Base-by-base conservation (phyloP, 176 grass and related monocot species). In the Cymbopogon citratus region DNA sequence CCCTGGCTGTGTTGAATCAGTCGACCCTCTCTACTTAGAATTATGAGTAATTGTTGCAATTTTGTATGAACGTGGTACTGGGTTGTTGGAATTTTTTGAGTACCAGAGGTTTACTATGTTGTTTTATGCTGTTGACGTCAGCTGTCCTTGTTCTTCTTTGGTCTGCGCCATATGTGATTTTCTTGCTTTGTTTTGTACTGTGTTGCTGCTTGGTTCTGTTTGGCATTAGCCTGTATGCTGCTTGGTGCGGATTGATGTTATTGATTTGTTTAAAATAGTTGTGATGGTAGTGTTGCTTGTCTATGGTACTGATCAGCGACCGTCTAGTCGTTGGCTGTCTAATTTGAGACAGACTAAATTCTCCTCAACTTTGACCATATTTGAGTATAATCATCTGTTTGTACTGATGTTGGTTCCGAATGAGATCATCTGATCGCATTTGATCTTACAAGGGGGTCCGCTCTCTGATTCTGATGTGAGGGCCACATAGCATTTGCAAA, bases 1-100 rank as follows among this genome's bases (percentile, higher is more conserved):
- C 24, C 24, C 24, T 62, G 59, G 4, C 46, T 73, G 14, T 71
- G 34, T 76, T 85, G 34, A 57, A 68, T 78, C 19, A 24, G 63
- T 73, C 73, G 6, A 73, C 74, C 73, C 4, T 1, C 56, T 3
- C 57, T 25, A 85, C 48, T 51, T 51, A 51, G 46, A n/a, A 66
- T 82, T 86, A 45, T 66, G 62, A 52, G 59, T 86, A 62, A 67
- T 69, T 63, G 87, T 66, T 87, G 67, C 61, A 74, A 52, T 83
- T 81, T 83, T 90, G 74, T 75, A 43, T 86, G 23, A 66, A 86
- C 51, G 18, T 62, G 81, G 19, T 63, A 40, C 18, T 75, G 52
- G 40, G 14, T 79, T 44, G 59, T 65, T 5, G 1, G 5, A 12
- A 67, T 41, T 88, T 62, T 16, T 62, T 12, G 15, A 62, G 73